Base-by-base conservation (phyloP, 345 rosid species). In the Brassica rapa region DNA sequence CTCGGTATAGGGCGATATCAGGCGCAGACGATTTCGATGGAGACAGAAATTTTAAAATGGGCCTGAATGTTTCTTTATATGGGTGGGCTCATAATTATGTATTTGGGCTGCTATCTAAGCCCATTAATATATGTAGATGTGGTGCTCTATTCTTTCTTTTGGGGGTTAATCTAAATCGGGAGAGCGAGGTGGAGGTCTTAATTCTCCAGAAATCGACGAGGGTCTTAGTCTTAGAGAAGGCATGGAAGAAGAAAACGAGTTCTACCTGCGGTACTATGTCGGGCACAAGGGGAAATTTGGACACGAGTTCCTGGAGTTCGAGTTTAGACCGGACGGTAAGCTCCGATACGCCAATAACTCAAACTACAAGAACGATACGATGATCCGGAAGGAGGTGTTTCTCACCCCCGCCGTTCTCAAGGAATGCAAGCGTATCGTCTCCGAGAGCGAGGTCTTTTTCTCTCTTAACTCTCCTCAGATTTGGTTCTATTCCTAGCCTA, bases 281-380 rank as follows among this genome's bases (percentile, higher is more conserved):
- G 99, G 99, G 10, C 98, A 95, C 92, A 95, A 91, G 81, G 99
- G 99, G 11, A 95, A 95, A 73, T 95, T 95, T 71, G 99, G 99
- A 1, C 99, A 93, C 85, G 98, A 95, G 90, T 95, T 95, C 81
- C 60, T 95, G 80, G 99, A 95, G 93, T 95, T 95, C 86, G 98
- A 93, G 90, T 95, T 95, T 85, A 78, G 97, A 81, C 88, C 93
- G 0, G 98, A 91, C 62, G 98, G 99, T 24, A 95, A 95, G 88
- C 98, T 95, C 72, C 92, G 99, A 4, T 95, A 95, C 83, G 99
- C 99, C 68, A 95, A 95, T 80, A 95, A 95, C 85, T 95, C 98
- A 39, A 95, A 95, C 86, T 95, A 95, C 93, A 95, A 95, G 84
- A 95, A 95, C 89, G 98, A 95, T 85, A 93, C 94, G 65, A 95